Evolutionary conservation across 805 yeast genomes (phyloP).

Genomic region (Lachancea dasiensis): DNA sequence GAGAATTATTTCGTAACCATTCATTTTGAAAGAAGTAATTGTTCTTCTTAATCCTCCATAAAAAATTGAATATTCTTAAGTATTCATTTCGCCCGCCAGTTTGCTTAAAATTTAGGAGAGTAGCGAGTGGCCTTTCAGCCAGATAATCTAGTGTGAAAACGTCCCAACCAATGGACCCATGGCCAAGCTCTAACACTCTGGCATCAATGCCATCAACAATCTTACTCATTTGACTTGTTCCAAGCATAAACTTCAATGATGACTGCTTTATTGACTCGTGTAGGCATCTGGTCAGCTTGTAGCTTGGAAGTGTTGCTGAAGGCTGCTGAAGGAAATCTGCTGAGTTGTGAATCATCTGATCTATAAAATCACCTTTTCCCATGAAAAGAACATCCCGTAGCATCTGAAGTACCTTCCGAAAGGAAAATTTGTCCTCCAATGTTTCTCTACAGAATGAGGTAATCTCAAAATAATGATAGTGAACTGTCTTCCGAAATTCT

Average conservation of each 20-base stretch:
- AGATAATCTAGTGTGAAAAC: conserved; percentile 82
- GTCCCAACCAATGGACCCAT: conserved; percentile 83
- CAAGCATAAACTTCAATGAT: conserved; percentile 38
- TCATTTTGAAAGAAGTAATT: conserved; percentile 43
- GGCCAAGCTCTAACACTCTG: conserved; percentile 65
- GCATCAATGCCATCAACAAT: conserved; percentile 67
- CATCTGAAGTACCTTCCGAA: conserved; percentile 51
- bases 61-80: conserved; percentile 72
- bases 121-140: conserved; percentile 45
- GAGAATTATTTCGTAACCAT: conserved; percentile 39
- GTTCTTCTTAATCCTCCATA: conserved; percentile 72
- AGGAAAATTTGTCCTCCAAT: conserved; percentile 43
- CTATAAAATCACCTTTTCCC: conserved; percentile 79
- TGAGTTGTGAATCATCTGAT: conserved; percentile 53
- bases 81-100: conserved; percentile 51
- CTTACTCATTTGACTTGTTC: conserved; percentile 32
- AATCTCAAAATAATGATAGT: conserved; percentile 46
- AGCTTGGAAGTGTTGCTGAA: conserved; percentile 56
- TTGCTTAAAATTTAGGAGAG: conserved; percentile 46
- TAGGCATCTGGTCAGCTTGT: conserved; percentile 57
- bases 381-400: conserved; percentile 63
- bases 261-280: conserved; percentile 57
- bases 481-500: conserved; percentile 33
- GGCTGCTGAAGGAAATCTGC: conserved; percentile 49
- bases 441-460: conserved; percentile 45